These are phyloP conservation scores for Neurospora sp. DNA, from an alignment of 495 filamentous ascomycete species.

Conservation along the genomic window DNA sequence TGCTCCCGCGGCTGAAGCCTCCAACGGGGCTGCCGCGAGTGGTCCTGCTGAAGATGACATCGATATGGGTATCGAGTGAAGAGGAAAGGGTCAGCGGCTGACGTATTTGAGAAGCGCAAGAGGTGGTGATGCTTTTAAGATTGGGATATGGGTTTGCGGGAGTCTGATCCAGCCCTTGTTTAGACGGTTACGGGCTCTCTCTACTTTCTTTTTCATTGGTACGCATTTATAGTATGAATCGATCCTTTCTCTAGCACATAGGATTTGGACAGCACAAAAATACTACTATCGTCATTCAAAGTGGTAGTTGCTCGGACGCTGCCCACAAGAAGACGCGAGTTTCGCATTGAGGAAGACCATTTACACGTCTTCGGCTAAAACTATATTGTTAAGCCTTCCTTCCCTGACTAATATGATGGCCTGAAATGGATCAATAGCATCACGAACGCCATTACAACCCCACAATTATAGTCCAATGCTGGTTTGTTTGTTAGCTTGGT, in stretches of 20 bases:
- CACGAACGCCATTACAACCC: background rate
- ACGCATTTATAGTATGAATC: background rate
- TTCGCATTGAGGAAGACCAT: background rate
- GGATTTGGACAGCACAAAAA: background rate
- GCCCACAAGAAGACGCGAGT: background rate
- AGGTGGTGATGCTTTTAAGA: background rate
- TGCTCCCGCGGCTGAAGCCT: slow-evolving; percentile 7
- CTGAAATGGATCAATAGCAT: background rate
- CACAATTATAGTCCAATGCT: background rate
- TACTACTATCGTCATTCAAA: background rate
- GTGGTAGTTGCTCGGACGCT: background rate
- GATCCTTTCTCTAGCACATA: background rate
- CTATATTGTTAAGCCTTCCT: background rate
- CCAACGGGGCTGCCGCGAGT: slow-evolving; percentile 1
- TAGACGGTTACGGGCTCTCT: background rate
- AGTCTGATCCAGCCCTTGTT: background rate
- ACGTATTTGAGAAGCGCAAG: background rate
- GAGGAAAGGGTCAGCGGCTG: background rate
- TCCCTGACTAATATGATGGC: background rate
- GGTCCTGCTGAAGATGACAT: slow-evolving; percentile 8
- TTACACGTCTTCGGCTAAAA: background rate
- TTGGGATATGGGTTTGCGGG: slow-evolving; percentile 4
- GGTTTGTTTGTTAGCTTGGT: too few relatives aligned
- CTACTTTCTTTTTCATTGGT: background rate
- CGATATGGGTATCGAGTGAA: slow-evolving; percentile 10